A percentile compares a stretch with the other conserved stretches of the same genome.
Conservation (phyloP, 495 filamentous ascomycete genomes). For the Aspergillus heteromorphus region DNA sequence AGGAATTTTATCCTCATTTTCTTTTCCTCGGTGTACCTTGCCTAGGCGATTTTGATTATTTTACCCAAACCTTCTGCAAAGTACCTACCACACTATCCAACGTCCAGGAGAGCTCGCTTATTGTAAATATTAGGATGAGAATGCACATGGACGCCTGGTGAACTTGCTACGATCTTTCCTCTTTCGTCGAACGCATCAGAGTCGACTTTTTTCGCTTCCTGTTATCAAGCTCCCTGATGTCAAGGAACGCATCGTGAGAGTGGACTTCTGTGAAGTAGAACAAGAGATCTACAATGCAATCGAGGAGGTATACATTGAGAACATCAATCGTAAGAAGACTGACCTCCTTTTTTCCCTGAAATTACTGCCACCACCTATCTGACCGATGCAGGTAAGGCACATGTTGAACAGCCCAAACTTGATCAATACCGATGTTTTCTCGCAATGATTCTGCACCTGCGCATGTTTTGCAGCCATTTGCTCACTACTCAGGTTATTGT, state of each 20-base stretch:
- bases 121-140: constrained; percentile 14
- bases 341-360: not conserved
- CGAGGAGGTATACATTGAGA: constrained; percentile 23
- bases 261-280: constrained; percentile 46
- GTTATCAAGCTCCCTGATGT: constrained; percentile 51
- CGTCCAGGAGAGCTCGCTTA: constrained; percentile 1
- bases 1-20: constrained; percentile 57
- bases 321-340: constrained; percentile 26
- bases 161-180: constrained; percentile 43
- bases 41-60: constrained; percentile 35
- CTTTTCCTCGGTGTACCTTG: constrained; percentile 50
- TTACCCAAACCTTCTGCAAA: constrained; percentile 45
- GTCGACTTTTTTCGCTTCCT: constrained; percentile 47
- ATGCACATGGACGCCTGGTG: constrained; percentile 25
- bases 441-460: constrained; percentile 40
- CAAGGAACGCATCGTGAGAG: constrained; percentile 21
- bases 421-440: constrained; percentile 22
- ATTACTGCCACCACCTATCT: not conserved
- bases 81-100: constrained; percentile 2
- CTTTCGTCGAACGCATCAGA: constrained; percentile 47
- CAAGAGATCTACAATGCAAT: constrained; percentile 44
- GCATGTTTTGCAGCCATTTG: constrained; percentile 49
- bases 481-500: constrained; percentile 45
- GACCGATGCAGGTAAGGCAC: constrained; percentile 2
- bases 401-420: not conserved